A percentile compares a stretch with the other conserved stretches of the same genome.
These are phyloP conservation scores for Aureobasidium sp. DNA, from an alignment of 2,329 filamentous ascomycete species.

Conservation along the genomic window DNA sequence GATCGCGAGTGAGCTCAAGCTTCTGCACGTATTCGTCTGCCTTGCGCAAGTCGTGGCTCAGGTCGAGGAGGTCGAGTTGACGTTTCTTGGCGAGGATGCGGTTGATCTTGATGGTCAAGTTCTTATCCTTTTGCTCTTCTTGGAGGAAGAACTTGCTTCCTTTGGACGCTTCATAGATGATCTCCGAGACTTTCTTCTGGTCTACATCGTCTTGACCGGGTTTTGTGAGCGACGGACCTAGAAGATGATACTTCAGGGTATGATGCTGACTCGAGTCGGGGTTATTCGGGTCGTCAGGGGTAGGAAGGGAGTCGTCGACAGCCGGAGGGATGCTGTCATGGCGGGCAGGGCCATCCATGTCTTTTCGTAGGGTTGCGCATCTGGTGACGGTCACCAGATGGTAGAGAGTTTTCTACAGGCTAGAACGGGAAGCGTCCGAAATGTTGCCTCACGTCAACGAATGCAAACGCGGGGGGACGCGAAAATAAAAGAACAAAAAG, in stretches of 20 bases:
- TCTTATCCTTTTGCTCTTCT: conserved; percentile 75
- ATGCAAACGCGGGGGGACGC: not conserved
- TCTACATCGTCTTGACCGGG: conserved; percentile 91
- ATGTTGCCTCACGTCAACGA: not conserved
- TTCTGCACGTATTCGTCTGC: conserved; percentile 77
- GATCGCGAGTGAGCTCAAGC: conserved; percentile 69
- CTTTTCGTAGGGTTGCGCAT: not conserved
- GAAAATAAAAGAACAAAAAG: not conserved
- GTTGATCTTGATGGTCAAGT: conserved; percentile 78
- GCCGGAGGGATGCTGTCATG: not conserved
- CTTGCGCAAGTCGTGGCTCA: conserved; percentile 63
- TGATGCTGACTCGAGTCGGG: conserved; percentile 39
- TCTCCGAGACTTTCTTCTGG: conserved; percentile 86
- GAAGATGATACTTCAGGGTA: conserved; percentile 79
- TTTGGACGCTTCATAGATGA: conserved; percentile 95
- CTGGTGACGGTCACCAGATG: conserved; percentile 15
- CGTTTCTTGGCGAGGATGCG: conserved; percentile 68
- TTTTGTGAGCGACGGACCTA: conserved; percentile 89
- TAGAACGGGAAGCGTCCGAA: not conserved
- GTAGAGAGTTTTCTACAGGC: not conserved
- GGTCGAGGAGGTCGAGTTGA: conserved; percentile 66
- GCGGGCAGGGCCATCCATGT: conserved; percentile 16
- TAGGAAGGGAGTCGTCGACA: not conserved
- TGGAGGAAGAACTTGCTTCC: conserved; percentile 95
- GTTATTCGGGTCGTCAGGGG: not conserved